Evolutionary conservation across 768 basidiomycete genomes (phyloP), one percentile per base, ranked within the genome.

Genomic region (Suillus ampliporus): DNA sequence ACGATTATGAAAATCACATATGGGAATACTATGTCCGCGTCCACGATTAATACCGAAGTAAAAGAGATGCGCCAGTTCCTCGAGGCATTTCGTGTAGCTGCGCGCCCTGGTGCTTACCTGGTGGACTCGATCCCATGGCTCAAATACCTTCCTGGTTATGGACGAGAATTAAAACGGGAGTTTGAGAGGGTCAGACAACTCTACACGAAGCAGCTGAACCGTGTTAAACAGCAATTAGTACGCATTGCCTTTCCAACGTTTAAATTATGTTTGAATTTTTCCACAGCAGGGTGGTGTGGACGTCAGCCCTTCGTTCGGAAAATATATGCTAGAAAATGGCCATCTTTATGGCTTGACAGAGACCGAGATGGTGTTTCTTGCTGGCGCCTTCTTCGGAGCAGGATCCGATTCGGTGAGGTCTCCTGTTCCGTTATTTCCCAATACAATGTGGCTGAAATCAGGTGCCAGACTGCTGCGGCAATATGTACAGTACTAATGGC

Each of bases 71-170:
- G 70, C 23, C 51, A 61, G 26, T 64, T 64, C 46, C 54, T 69
- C 15, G 51, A 50, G 11, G 65, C 73, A 17, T 61, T 78, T 6
- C 65, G 72, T 23, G 28, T 46, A 4, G 69, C 67, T 1, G 52
- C 76, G 14, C 63, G 67, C 5, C 77, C 75, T 0, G 76, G 78
- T 1, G 65, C 72, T 7, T 75, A 75, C 56, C 61, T 63, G 11
- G 78, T 79, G 9, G 78, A 81, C 57, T 67, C 64, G 17, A 72
- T 70, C 58, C 79, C 79, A 0, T 52, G 76, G 46, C 66, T 79
- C 19, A 63, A 60, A n/a, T 86, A 83, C 65, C 67, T 90, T 19
- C 88, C 89, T 1, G 85, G 84, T n/a, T 88, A 88, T 66, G 77
- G 86, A 2, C 77, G 79, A 19, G 82, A 86, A 68, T 76, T 89